These are phyloP conservation scores for Aphanomyces cochlioides DNA, from an alignment of 352 stramenopile species.

Conservation along the genomic window DNA sequence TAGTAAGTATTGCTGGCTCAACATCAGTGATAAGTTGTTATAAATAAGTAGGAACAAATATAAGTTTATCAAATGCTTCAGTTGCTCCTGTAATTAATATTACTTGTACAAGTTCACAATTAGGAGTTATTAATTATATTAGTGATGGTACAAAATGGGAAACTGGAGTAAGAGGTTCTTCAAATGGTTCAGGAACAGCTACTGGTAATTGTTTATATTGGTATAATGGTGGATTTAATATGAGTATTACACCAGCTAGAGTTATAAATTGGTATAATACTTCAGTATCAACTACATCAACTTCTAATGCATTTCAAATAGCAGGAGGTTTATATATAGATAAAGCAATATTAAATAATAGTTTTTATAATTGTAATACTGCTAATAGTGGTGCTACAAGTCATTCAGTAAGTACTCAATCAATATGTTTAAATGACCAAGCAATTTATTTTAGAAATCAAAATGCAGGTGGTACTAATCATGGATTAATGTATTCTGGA, in stretches of 20 bases:
- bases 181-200: neutral
- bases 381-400: neutral
- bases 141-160: neutral
- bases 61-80: neutral
- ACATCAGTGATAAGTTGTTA: neutral
- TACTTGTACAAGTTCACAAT: constrained; percentile 7
- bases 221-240: constrained; percentile 5
- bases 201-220: constrained; percentile 5
- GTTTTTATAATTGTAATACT: constrained; percentile 16
- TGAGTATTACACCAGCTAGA: neutral
- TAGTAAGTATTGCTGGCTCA: constrained; percentile 1
- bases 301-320: constrained; percentile 6
- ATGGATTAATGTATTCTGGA: constrained; percentile 2
- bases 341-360: constrained; percentile 21
- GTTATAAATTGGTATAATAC: constrained; percentile 6
- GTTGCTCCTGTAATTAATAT: neutral
- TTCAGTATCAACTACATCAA: constrained; percentile 8
- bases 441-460: constrained; percentile 6
- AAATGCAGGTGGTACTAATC: neutral
- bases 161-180: neutral
- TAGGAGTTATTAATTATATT: neutral
- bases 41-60: neutral
- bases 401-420: constrained; percentile 1
- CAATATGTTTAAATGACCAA: constrained; percentile 14
- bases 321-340: neutral